phyloP scores from a whole-genome alignment of 352 stramenopile genomes.

The Pythium vanterpoolii region DNA sequence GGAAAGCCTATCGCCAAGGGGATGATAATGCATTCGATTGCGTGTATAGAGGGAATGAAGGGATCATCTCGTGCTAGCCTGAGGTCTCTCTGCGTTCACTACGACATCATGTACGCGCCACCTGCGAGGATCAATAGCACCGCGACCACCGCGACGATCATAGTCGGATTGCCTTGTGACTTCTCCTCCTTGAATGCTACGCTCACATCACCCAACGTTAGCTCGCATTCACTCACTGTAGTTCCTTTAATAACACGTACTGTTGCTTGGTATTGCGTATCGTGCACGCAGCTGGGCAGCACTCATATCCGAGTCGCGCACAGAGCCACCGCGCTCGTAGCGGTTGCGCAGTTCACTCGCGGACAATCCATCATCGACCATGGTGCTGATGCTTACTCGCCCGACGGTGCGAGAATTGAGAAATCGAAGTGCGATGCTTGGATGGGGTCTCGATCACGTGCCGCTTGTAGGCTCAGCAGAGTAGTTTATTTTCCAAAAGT shows the following conservation, averaged over 20 bases:
- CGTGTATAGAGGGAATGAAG: too few relatives aligned
- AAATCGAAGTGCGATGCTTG: not conserved
- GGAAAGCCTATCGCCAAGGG: too few relatives aligned
- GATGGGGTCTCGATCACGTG: not conserved
- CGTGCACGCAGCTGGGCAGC: slow-evolving; percentile 70
- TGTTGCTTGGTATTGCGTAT: slow-evolving; percentile 81
- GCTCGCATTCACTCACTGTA: not conserved
- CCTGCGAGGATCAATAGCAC: slow-evolving; percentile 47
- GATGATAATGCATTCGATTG: not conserved
- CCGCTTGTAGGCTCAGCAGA: not conserved
- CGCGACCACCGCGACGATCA: slow-evolving; percentile 50
- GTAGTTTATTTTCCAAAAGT: not conserved
- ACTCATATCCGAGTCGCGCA: slow-evolving; percentile 75
- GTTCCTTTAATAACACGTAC: slow-evolving; percentile 30
- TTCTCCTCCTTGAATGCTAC: slow-evolving; percentile 68
- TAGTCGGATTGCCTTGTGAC: slow-evolving; percentile 37
- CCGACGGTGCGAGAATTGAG: not conserved
- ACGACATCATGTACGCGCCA: slow-evolving; percentile 52
- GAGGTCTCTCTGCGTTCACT: slow-evolving; percentile 11
- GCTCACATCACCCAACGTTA: too few relatives aligned
- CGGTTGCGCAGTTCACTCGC: slow-evolving; percentile 67
- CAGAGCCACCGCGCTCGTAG: slow-evolving; percentile 68
- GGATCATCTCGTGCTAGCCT: not conserved
- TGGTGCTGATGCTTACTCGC: slow-evolving; percentile 10
- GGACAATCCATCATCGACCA: slow-evolving; percentile 58